These are phyloP conservation scores for Vigna hirtella DNA, from an alignment of 306 rosid species.

Conservation along the genomic window DNA sequence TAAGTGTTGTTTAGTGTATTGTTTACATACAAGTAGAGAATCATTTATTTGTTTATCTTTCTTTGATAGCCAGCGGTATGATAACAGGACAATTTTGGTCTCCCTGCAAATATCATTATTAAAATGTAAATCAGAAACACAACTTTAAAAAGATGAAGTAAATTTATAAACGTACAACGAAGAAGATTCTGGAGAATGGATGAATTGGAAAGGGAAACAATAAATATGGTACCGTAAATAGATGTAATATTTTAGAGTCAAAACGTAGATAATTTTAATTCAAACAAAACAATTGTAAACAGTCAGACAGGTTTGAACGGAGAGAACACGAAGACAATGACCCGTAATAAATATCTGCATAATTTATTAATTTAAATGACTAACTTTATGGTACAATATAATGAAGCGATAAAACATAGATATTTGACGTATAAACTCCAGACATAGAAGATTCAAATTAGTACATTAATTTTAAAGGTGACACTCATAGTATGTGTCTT, in stretches of 20 bases:
- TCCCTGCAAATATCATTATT: background rate
- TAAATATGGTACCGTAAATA: conserved; percentile 16
- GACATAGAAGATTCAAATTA: background rate
- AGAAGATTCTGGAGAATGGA: conserved; percentile 28
- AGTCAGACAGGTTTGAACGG: background rate
- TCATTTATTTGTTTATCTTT: background rate
- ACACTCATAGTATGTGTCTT: background rate
- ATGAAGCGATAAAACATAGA: conserved; percentile 17
- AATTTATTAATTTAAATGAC: background rate
- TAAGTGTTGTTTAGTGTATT: no score
- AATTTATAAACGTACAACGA: conserved; percentile 15
- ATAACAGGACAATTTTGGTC: conserved; percentile 89
- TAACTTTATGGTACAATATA: conserved; percentile 21
- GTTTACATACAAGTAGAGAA: no score
- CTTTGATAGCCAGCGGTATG: conserved; percentile 97
- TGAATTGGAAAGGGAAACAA: conserved; percentile 1
- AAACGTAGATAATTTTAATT: background rate
- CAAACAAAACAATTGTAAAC: conserved; percentile 17
- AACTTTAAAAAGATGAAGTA: conserved; percentile 26
- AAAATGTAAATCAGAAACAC: conserved; percentile 39
- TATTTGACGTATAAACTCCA: background rate
- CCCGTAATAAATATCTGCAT: conserved; percentile 12
- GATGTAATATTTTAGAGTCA: background rate
- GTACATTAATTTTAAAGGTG: conserved; percentile 14
- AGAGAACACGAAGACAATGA: background rate